Conservation (phyloP, 108 stramenopile species). For the Discostella pseudostelligera region DNA sequence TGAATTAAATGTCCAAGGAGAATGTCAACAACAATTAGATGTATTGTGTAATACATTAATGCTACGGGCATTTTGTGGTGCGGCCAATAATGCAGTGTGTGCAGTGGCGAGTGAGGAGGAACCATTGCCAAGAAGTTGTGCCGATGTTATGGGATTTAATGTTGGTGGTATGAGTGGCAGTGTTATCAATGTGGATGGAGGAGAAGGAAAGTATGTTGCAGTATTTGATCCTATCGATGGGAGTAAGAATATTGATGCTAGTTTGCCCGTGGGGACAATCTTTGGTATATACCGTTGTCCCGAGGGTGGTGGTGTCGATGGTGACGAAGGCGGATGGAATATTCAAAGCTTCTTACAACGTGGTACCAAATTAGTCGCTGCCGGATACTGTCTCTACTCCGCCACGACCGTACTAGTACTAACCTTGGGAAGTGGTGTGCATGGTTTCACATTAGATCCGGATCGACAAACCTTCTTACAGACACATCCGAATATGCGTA, state of each 20-base stretch:
- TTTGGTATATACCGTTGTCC: conserved; percentile 91
- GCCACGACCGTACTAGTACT: conserved; percentile 95
- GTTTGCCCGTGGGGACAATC: conserved; percentile 96
- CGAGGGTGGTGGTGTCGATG: conserved; percentile 35
- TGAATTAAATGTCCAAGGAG: conserved; percentile 84
- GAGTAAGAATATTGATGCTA: conserved; percentile 95
- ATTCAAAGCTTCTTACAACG: conserved; percentile 81
- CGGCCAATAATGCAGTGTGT: conserved; percentile 56
- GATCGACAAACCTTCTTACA: conserved; percentile 92
- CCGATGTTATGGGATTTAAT: conserved; percentile 77
- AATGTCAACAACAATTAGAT: conserved; percentile 88
- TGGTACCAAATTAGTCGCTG: conserved; percentile 85
- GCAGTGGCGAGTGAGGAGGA: conserved; percentile 84
- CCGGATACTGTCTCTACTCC: conserved; percentile 97
- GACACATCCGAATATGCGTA: conserved; percentile 87
- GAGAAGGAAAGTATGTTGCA: conserved; percentile 88
- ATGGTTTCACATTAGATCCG: conserved; percentile 98
- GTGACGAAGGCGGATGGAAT: conserved; percentile 32
- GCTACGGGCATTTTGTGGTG: conserved; percentile 81
- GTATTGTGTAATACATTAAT: conserved; percentile 87
- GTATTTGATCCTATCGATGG: conserved; percentile 98
- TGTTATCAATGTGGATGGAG: neutral
- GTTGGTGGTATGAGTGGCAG: neutral
- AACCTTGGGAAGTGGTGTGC: conserved; percentile 90
- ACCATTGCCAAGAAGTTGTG: conserved; percentile 72